These are phyloP conservation scores for Pythium chondricola DNA, from an alignment of 352 stramenopile species.

Conservation along the genomic window DNA sequence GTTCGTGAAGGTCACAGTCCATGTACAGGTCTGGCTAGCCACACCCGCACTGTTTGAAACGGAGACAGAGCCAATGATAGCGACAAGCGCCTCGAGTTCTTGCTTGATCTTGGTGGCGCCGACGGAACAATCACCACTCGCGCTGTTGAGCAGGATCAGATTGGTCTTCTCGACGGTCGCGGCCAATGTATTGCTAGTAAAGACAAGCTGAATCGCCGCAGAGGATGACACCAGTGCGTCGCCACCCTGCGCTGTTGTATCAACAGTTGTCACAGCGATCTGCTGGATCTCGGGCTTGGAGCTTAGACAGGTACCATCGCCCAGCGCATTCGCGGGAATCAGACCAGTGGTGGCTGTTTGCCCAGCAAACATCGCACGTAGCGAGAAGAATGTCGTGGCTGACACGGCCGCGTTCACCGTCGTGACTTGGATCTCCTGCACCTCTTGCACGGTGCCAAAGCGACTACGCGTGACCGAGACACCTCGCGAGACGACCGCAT, in stretches of 20 bases:
- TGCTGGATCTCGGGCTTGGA: conserved; percentile 82
- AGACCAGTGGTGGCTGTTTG: conserved; percentile 56
- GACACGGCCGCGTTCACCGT: conserved; percentile 34
- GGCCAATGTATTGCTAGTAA: conserved; percentile 60
- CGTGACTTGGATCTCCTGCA: conserved; percentile 61
- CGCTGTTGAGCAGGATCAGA: conserved; percentile 78
- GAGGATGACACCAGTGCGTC: conserved; percentile 84
- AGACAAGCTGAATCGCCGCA: conserved; percentile 86
- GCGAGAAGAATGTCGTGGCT: conserved; percentile 29
- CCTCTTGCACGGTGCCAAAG: conserved; percentile 47
- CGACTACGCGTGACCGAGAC: conserved; percentile 39
- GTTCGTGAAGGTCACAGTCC: conserved; percentile 88
- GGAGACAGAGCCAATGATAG: conserved; percentile 35
- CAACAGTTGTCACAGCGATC: conserved; percentile 85
- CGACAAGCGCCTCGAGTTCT: conserved; percentile 41
- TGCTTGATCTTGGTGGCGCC: conserved; percentile 43
- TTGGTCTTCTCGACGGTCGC: conserved; percentile 54
- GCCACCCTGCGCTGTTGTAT: conserved; percentile 86
- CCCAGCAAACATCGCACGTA: conserved; percentile 38
- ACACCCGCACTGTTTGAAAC: conserved; percentile 37
- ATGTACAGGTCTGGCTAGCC: conserved; percentile 76
- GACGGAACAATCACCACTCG: conserved; percentile 70
- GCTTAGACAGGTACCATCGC: conserved; percentile 53
- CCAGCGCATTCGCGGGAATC: conserved; percentile 79
- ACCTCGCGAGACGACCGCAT: conserved; percentile 35